A percentile compares a stretch with the other conserved stretches of the same genome.
phyloP scores from a whole-genome alignment of 169 alveolate genomes.

The Ichthyophthirius multifiliis region DNA sequence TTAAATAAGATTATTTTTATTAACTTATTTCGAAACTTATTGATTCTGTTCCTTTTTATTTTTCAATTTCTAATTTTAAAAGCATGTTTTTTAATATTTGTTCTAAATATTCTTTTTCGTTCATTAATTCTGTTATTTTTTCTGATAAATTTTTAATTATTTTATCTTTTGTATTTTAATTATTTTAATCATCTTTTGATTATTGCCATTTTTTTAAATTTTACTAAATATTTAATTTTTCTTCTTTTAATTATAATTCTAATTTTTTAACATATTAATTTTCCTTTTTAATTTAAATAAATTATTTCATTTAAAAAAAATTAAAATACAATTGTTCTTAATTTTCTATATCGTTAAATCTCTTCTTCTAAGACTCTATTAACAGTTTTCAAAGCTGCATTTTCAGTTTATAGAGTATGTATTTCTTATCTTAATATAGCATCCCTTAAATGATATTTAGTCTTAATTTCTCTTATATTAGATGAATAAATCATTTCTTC shows the following conservation, averaged over 20 bases:
- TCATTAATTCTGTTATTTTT: background rate
- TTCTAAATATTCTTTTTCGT: conserved; percentile 4
- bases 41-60: background rate
- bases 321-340: background rate
- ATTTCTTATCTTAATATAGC: conserved; percentile 7
- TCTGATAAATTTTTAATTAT: background rate
- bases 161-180: background rate
- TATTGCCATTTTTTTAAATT: background rate
- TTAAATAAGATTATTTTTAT: background rate
- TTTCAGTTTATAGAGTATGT: background rate
- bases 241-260: background rate
- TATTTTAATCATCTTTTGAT: background rate
- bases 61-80: background rate
- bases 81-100: background rate
- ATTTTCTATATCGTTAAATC: background rate
- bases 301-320: background rate
- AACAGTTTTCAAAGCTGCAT: background rate
- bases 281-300: background rate
- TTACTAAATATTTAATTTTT: background rate
- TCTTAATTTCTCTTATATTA: background rate
- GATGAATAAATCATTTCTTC: background rate
- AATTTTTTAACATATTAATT: background rate
- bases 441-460: background rate
- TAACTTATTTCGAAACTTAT: background rate
- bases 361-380: background rate